Base-by-base conservation (phyloP, 2,329 filamentous ascomycete genomes). In the Trichoderma koningiopsis region DNA sequence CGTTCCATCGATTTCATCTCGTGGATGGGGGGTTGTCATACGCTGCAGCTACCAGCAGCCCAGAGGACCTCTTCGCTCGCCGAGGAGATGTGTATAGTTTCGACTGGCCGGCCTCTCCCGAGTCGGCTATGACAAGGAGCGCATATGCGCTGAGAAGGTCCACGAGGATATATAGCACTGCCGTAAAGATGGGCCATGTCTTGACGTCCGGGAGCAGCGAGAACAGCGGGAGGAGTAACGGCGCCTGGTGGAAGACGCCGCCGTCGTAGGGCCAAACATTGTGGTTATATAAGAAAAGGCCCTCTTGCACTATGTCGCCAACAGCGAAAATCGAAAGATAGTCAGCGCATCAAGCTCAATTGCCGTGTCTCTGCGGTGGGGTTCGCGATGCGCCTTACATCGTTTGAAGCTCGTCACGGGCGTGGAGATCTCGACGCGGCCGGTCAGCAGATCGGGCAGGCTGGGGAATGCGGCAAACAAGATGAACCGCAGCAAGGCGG, bases 371-470 rank as follows among this genome's bases (percentile, higher is more conserved):
- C 40, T 3, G 47, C 31, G 37, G 5, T 31, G 61, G 61, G 61
- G 52, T 22, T 40, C 33, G 53, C 60, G 60, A 56, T 58, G 24
- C 62, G 53, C 81, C 91, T 80, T 86, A 97, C 94, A 85, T 88
- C 96, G 89, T 84, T 98, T 98, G 87, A 97, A 99, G 87, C 95
- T 97, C 75, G 93, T 97, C 58, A 98, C 92, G 49, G 96, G 95
- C 27, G 96, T 99, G 56, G 96, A 97, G 76, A 99, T 91, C 84
- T 99, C 96, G 75, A 97, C 96, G 77, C 96, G 91, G 72, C 91
- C 92, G 24, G 93, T 96, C 72, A 99, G 86, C 72, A 97, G 86
- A 78, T 94, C 90, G 64, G 95, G 92, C 52, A 99, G 85, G 47
- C 88, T 88, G 72, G 96, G 94, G 78, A 97, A 97, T 69, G 89